phyloP scores from a whole-genome alignment of 768 basidiomycete genomes.

The Auriscalpium vulgare region DNA sequence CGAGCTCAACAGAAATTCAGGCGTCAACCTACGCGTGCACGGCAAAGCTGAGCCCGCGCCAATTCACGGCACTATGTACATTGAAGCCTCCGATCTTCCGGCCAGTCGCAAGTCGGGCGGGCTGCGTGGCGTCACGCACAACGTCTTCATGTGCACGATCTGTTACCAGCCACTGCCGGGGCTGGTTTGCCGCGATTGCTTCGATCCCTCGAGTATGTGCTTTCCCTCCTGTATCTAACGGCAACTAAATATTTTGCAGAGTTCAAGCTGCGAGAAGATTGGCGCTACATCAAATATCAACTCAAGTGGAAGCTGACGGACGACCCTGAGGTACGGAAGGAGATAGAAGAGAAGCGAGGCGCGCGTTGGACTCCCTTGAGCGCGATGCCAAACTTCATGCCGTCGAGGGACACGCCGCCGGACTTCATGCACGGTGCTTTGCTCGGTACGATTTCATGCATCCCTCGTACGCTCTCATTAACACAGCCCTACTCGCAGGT shows the following conservation, averaged over 20 bases:
- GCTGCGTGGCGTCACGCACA: not conserved
- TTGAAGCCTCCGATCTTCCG: conserved; percentile 16
- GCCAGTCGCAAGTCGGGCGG: conserved; percentile 17
- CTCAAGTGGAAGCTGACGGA: conserved; percentile 5
- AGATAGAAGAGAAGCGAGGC: conserved; percentile 14
- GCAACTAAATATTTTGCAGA: not conserved
- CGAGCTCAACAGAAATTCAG: not conserved
- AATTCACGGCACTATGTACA: conserved; percentile 4
- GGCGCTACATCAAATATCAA: conserved; percentile 17
- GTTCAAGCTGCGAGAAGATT: conserved; percentile 4
- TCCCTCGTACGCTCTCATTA: not conserved
- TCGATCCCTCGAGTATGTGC: conserved; percentile 1
- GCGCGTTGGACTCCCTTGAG: not conserved
- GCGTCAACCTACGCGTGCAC: not conserved
- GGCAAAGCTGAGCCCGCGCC: not conserved
- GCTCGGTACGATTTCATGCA: not conserved
- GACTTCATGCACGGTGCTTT: conserved; percentile 14
- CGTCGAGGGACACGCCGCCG: conserved; percentile 1
- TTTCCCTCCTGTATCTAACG: not conserved
- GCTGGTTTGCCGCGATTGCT: not conserved
- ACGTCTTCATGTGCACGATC: conserved; percentile 7
- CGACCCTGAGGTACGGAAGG: conserved; percentile 4
- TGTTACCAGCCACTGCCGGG: conserved; percentile 1
- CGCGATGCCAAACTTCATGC: conserved; percentile 9
- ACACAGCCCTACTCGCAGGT: not conserved